Evolutionary conservation across 805 yeast genomes (phyloP), one percentile per base, ranked within the genome.

Genomic region (Sporopachydermia lactativora): DNA sequence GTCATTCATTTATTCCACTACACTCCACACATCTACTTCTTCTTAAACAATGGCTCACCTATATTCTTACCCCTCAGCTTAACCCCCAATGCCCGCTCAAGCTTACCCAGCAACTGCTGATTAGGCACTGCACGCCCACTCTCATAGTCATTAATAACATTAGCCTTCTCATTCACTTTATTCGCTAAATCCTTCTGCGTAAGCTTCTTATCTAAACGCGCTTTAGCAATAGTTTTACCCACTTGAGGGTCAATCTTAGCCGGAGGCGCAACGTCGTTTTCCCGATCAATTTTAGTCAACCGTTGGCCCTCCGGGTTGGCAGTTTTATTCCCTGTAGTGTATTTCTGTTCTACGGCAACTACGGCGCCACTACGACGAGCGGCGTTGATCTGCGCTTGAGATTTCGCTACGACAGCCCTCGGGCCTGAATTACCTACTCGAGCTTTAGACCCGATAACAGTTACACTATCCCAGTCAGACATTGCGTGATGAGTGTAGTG

Each of bases 151-250:
- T 85, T 88, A 56, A 92, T 77, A 45, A 92, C 81, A 50, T 79
- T 85, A 46, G 96, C 96, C 69, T 92, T 92, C 66, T 92, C 98
- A 60, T 88, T 89, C 56, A 89, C 73, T 60, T 81, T 82, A 43
- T 95, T 85, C 52, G 98, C 98, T 54, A 92, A 72, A 53, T 92
- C 98, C 71, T 92, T 92, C 64, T 92, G 98, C 5, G 96, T 80
- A 58, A 88, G 59, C 54, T 75, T 74, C 70, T 86, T 85, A 44
- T 83, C 96, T 53, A 76, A 78, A 67, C 98, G 78, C 31, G 81
- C 95, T 58, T 77, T 70, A 40, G 77, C 71, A 50, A 92, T 86
- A 42, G 89, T 81, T 58, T 80, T 82, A 49, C 97, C 98, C 19
- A 92, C 97, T 43, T 66, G 64, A 11, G 72, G 66, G 42, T 85